Evolutionary conservation across 768 basidiomycete species (phyloP).

Genomic region (Trametes coccinea): DNA sequence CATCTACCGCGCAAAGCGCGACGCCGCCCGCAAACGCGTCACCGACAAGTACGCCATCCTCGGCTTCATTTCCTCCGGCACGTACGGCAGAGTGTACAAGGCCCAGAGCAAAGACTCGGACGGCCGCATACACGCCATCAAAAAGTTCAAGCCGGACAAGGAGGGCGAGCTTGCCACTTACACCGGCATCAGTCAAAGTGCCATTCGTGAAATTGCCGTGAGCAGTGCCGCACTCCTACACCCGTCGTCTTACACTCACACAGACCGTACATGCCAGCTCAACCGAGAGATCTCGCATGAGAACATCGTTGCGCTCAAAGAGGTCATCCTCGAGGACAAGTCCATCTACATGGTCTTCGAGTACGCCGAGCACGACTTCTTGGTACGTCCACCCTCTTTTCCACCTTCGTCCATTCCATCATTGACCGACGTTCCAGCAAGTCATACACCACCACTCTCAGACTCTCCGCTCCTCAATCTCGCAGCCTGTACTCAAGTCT

Average conservation of each 20-base stretch:
- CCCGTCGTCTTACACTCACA: not conserved
- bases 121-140: conserved; percentile 85
- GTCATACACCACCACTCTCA: conserved; percentile 98
- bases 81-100: conserved; percentile 99
- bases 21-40: conserved; percentile 65
- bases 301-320: conserved; percentile 87
- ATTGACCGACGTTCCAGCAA: conserved; percentile 59
- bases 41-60: conserved; percentile 86
- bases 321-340: conserved; percentile 97
- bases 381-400: conserved; percentile 50
- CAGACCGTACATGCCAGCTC: conserved; percentile 48
- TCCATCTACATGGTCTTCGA: conserved; percentile 99
- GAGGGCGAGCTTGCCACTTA: conserved; percentile 96
- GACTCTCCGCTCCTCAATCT: conserved; percentile 75
- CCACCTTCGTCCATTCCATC: not conserved
- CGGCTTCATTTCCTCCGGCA: conserved; percentile 98
- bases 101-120: conserved; percentile 77
- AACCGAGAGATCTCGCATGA: conserved; percentile 90
- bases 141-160: conserved; percentile 99
- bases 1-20: conserved; percentile 78
- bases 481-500: conserved; percentile 82
- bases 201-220: conserved; percentile 94
- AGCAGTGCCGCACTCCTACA: conserved; percentile 31
- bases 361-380: conserved; percentile 97
- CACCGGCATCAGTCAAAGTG: conserved; percentile 97